Base-by-base conservation (phyloP, 371 early-diverging fungal genomes). In the Mucor circinelloides region DNA sequence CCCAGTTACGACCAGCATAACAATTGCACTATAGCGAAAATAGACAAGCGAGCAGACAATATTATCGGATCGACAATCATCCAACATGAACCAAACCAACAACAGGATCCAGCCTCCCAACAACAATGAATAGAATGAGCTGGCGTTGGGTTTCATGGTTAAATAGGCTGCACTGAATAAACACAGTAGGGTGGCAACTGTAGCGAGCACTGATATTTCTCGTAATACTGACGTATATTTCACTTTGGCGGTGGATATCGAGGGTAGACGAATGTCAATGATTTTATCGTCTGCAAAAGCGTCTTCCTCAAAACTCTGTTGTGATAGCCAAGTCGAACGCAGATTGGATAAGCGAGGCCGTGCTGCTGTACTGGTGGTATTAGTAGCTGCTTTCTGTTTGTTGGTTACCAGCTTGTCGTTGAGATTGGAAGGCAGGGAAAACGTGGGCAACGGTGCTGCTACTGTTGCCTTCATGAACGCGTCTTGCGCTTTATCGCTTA, bases 331-430 rank as follows among this genome's bases (percentile, higher is more conserved):
- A 0, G 44, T 64, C 2, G 79, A 76, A 5, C 73, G 67, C 40
- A 79, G 42, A 25, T 76, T 66, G 19, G 76, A 55, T n/a, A 76
- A 40, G 40, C 67, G 66, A 2, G 79, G 79, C 56, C 77, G 27
- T 36, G 10, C 52, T 23, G 23, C 23, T 64, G 21, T 38, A n/a
- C n/a, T n/a, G n/a, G n/a, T n/a, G n/a, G n/a, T n/a, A n/a, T n/a
- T n/a, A 2, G 21, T 19, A 52, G 48, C 15, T 50, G 46, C 17
- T 8, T 60, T 54, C 30, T 54, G 38, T 32, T 60, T 66, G 21
- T 54, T 60, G 7, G 58, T 19, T 3, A 21, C 55, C 23, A 65
- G 6, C 31, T 60, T 66, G 32, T 28, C 50, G 40, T 66, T 60
- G 1, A 66, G 31, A 23, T 66, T 66, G 15, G 67, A 8, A 1